Conservation (phyloP, 306 rosid species). For the Malus domestica region ASM211411v1 NC_041801.1:19825001-19825500, state of each 20-base stretch:
- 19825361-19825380: too few species aligned
- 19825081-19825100: conserved; percentile 95
- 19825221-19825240: conserved; percentile 79
- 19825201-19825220: conserved; percentile 99
- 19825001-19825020: not conserved
- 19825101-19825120: conserved; percentile 41
- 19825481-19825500: too few species aligned
- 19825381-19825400: too few species aligned
- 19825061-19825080: conserved; percentile 95
- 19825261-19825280: not conserved
- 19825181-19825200: conserved; percentile 83
- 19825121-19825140: not conserved
- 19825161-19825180: not conserved
- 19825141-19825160: not conserved
- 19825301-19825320: too few species aligned
- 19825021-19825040: conserved; percentile 84
- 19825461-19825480: too few species aligned
- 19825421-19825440: too few species aligned
- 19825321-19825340: too few species aligned
- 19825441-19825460: too few species aligned
- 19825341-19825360: too few species aligned
- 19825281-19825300: too few species aligned
- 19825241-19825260: conserved; percentile 7
- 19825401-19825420: too few species aligned
- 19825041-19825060: conserved; percentile 91